Evolutionary conservation across 2,329 filamentous ascomycete genomes (phyloP), one percentile per base, ranked within the genome.

Genomic region (Colletotrichum sp.): DNA sequence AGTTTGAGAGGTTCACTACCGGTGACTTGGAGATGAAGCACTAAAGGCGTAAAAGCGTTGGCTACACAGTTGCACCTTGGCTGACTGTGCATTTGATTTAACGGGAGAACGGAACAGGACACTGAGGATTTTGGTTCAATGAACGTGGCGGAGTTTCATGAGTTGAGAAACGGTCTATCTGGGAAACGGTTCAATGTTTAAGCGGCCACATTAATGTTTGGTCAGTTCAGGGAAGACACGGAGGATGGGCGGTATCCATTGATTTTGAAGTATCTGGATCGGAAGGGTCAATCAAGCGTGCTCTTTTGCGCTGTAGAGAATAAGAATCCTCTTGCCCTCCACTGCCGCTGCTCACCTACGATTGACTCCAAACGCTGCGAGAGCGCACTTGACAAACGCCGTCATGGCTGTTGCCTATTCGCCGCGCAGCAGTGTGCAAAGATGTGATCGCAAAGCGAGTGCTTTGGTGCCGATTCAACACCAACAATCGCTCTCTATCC

Each of bases 1-100:
- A 87, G 76, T 86, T 86, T 66, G 88, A 89, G 80, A 81, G 88
- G 15, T 89, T 90, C 80, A 84, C 88, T 72, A 86, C 87, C 18
- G 85, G 88, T 2, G 87, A 88, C 39, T 80, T 86, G 80, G 83
- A 85, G 78, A 82, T 71, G n/a, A 66, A 72, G 34, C 60, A 71
- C 12, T 71, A 4, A 66, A 16, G 15, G 59, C 18, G 21, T 9
- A 63, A 63, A 32, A 36, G n/a, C 28, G n/a, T 15, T 34, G 32
- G 5, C 2, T 15, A 32, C 30, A 24, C 28, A 63, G 26, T 34
- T 3, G 30, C 18, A 34, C 44, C 10, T 21, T 21, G n/a, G 44
- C 44, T 13, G n/a, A 13, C 44, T n/a, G 21, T 28, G 32, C 16
- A 28, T 26, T 64, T 59, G 44, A 34, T 36, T 59, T 49, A 4